Evolutionary conservation across 2,329 filamentous ascomycete species (phyloP).

Genomic region (Mycocentrospora acerina): DNA sequence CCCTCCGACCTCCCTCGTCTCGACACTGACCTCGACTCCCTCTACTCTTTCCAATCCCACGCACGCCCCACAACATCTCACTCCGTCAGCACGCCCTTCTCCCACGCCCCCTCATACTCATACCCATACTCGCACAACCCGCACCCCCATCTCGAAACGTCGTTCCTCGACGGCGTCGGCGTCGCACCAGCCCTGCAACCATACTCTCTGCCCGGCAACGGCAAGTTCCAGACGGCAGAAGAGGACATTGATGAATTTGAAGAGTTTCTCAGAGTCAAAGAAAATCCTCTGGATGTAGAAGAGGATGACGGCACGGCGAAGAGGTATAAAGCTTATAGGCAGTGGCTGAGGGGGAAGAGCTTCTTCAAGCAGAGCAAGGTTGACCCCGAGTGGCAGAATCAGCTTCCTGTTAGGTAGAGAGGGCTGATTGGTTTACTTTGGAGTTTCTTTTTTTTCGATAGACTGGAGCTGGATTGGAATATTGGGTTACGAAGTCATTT

Average conservation of each 20-base stretch:
- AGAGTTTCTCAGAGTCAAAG: conserved; percentile 73
- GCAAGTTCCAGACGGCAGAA: conserved; percentile 55
- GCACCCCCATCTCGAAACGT: conserved; percentile 17
- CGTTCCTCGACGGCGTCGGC: conserved; percentile 4
- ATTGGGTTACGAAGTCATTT: no score
- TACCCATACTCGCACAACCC: conserved; percentile 20
- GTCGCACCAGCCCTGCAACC: conserved; percentile 1
- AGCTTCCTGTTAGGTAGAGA: conserved; percentile 32
- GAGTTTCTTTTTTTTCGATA: no score
- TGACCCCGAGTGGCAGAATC: conserved; percentile 50
- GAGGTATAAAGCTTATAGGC: conserved; percentile 92
- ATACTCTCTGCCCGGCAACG: conserved; percentile 6
- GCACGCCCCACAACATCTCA: conserved; percentile 29
- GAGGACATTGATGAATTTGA: conserved; percentile 72
- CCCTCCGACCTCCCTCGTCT: conserved; percentile 15
- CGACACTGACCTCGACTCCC: conserved; percentile 27
- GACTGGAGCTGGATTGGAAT: no score
- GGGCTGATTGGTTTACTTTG: no score
- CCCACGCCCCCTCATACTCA: conserved; percentile 30
- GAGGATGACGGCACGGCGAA: conserved; percentile 89
- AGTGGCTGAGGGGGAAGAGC: conserved; percentile 93
- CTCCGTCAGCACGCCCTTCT: conserved; percentile 35
- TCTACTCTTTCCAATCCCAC: conserved; percentile 27
- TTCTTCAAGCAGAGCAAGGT: conserved; percentile 82
- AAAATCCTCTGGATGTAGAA: conserved; percentile 83